Conservation (phyloP, 768 basidiomycete species). For the Exidia glandulosa region DNA sequence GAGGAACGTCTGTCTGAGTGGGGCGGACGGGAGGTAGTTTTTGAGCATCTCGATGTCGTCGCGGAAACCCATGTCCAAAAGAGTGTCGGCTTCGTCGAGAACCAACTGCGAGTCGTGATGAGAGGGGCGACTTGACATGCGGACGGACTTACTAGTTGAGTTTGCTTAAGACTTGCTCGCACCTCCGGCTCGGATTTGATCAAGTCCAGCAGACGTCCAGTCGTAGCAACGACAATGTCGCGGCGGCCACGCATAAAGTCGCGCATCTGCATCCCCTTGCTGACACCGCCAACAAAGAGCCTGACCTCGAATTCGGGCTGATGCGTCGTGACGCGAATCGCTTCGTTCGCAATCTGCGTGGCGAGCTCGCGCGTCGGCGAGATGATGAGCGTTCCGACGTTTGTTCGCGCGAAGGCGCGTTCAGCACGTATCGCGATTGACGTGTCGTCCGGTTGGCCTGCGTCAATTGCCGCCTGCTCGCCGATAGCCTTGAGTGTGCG, state of each 20-base stretch:
- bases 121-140: background rate
- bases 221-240: constrained; percentile 83
- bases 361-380: constrained; percentile 87
- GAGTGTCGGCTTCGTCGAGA: constrained; percentile 85
- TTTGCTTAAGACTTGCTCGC: constrained; percentile 36
- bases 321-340: constrained; percentile 49
- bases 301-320: constrained; percentile 57
- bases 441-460: constrained; percentile 26
- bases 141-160: constrained; percentile 42
- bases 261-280: constrained; percentile 52
- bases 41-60: constrained; percentile 71
- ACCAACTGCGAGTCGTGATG: constrained; percentile 45
- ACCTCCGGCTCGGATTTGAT: constrained; percentile 49
- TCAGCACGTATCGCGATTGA: constrained; percentile 21
- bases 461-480: constrained; percentile 29
- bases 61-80: constrained; percentile 88
- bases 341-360: constrained; percentile 81
- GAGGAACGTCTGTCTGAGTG: constrained; percentile 78
- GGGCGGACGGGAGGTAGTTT: constrained; percentile 43
- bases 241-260: constrained; percentile 52
- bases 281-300: constrained; percentile 68
- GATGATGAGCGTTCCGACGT: constrained; percentile 69
- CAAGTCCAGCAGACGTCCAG: constrained; percentile 75
- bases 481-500: constrained; percentile 40
- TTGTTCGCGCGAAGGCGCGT: constrained; percentile 28